Base-by-base conservation (phyloP, 164 flowering plant species). In the Macadamia tetraphylla region DNA sequence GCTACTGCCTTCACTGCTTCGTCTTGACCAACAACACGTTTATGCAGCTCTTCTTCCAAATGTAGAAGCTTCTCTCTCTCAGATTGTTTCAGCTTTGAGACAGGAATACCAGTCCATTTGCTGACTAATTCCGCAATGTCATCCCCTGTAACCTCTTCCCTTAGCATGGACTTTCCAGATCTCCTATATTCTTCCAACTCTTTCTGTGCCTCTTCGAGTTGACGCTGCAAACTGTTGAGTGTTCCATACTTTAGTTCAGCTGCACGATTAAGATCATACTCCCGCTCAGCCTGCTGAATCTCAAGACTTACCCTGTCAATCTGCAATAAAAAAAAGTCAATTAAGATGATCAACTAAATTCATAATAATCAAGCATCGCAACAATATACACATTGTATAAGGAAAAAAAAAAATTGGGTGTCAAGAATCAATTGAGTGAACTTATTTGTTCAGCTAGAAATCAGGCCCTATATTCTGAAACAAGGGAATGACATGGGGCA, bases 101-200 rank as follows among this genome's bases (percentile, higher is more conserved):
- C 84, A 29, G 99, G 98, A 68, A 92, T 92, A 29, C 98, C 99
- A 6, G 99, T 95, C 99, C 99, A 95, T 70, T 94, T 92, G 66
- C 97, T 90, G 6, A 94, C 98, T 64, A 94, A 88, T 78, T 94
- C 98, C 48, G 99, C 97, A 71, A 94, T 90, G 69, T 94, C 99
- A 71, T 60, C 71, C 14, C 84, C 98, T 0, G 87, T 80, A 29
- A 94, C 99, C 80, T 92, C 98, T 79, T 94, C 99, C 70, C 97
- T 83, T 29, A 94, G 77, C 99, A 94, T 92, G 49, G 99, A 92
- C 67, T 94, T 94, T 56, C 99, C 99, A 29, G 96, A 87, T 15
- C 72, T 86, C 76, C 88, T 75, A 63, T 90, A 92, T 72, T 90
- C 98, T 73, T 75, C 85, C 67, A 94, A 73, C 71, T 92, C 97